Percentiles rank a stretch among this genome's conserved stretches.
phyloP scores from a whole-genome alignment of 2,329 filamentous ascomycete genomes.

The Pseudogymnoascus sp. region DNA sequence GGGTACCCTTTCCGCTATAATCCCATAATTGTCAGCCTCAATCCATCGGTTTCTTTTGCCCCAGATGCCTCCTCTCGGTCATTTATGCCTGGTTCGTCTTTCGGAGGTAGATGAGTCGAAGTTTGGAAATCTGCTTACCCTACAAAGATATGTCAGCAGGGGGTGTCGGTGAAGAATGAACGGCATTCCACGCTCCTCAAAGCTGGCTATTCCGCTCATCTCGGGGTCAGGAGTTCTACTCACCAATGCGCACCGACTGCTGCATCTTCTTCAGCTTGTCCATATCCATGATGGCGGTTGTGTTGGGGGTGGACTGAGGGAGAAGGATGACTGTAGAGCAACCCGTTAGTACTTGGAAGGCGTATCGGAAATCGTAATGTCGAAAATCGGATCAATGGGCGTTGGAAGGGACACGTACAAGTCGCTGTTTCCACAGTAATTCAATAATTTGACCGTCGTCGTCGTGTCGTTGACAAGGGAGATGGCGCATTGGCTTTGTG shows the following conservation, averaged over 20 bases:
- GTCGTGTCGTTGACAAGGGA: slow-evolving; percentile 13
- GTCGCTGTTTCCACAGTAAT: slow-evolving; percentile 10
- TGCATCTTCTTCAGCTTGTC: slow-evolving; percentile 60
- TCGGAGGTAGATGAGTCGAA: neutral
- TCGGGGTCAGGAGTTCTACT: slow-evolving; percentile 8
- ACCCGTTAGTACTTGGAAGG: slow-evolving; percentile 11
- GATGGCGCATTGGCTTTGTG: slow-evolving; percentile 16
- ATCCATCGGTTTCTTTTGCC: slow-evolving; percentile 12
- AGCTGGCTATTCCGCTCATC: slow-evolving; percentile 1
- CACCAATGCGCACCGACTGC: slow-evolving; percentile 47
- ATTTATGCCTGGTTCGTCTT: slow-evolving; percentile 2
- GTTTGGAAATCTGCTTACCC: slow-evolving; percentile 7
- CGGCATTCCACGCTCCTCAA: neutral
- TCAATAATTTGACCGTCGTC: slow-evolving; percentile 16
- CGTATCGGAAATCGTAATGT: slow-evolving; percentile 12
- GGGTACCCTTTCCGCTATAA: slow-evolving; percentile 84
- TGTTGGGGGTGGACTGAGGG: slow-evolving; percentile 20
- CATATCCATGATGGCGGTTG: slow-evolving; percentile 50
- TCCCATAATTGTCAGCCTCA: slow-evolving; percentile 21
- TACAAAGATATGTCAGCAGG: slow-evolving; percentile 8
- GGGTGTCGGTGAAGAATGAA: neutral
- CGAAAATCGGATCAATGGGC: neutral
- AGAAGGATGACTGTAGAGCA: slow-evolving; percentile 14
- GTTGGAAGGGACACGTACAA: slow-evolving; percentile 13
- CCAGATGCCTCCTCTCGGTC: neutral